Conservation (phyloP, 2,329 filamentous ascomycete genomes). For the Pseudocercospora pini-densiflorae region DNA sequence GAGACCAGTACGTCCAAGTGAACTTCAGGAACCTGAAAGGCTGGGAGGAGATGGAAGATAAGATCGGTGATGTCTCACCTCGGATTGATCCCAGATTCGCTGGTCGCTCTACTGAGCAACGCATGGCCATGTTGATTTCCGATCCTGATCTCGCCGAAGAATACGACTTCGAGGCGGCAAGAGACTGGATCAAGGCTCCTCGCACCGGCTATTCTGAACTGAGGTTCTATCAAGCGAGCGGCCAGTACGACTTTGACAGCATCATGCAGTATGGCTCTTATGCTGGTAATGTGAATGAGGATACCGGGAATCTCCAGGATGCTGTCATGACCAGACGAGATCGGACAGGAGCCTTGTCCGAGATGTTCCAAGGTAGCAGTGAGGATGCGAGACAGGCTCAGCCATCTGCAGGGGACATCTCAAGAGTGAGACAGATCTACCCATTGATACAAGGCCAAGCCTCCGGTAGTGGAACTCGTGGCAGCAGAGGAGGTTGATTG, state of each 20-base stretch:
- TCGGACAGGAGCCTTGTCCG: neutral
- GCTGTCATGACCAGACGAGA: neutral
- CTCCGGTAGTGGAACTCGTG: neutral
- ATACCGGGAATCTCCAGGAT: neutral
- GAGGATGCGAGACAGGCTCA: neutral
- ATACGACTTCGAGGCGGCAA: neutral
- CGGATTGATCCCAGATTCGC: neutral
- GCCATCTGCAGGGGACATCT: neutral
- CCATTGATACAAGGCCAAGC: neutral
- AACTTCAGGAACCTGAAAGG: neutral
- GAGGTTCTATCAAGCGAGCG: neutral
- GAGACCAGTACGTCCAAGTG: neutral
- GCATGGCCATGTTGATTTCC: neutral
- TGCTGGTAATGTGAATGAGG: neutral
- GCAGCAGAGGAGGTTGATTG: neutral
- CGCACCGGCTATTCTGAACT: neutral
- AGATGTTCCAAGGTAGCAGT: neutral
- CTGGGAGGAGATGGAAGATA: neutral
- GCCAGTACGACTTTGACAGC: neutral
- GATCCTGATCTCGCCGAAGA: neutral
- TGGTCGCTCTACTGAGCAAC: neutral
- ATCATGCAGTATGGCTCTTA: slow-evolving; percentile 8
- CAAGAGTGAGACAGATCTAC: neutral
- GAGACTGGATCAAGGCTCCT: neutral
- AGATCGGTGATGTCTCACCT: neutral